Base-by-base conservation (phyloP, 2,329 filamentous ascomycete genomes). In the Fusarium sp. region DNA sequence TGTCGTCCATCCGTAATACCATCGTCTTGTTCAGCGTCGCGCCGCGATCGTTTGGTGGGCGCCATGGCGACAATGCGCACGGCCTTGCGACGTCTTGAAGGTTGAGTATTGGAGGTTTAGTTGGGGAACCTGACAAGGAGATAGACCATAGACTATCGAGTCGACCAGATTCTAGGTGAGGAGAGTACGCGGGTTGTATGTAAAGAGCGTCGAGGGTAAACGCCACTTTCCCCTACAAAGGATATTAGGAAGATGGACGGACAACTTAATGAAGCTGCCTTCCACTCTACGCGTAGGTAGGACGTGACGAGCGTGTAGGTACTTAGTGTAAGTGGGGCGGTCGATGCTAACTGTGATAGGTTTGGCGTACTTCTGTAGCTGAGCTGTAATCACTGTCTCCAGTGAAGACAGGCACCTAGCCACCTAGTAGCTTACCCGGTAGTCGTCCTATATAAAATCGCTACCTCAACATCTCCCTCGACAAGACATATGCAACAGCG, bases 1-100 rank as follows among this genome's bases (percentile, higher is more conserved):
- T 80, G 75, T n/a, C 75, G 76, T n/a, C 79, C 73, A 18, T 82
- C 76, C 4, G 77, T 72, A 28, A 78, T 66, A 18, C 79, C 78
- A n/a, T 78, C 78, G 19, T 78, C 76, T 52, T 77, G 74, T 18
- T 80, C 78, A 41, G 77, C 74, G 9, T 70, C 76, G 51, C 72
- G 79, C 44, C 82, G 80, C 23, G 80, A 78, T 67, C 85, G 83
- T 76, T 88, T 87, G 25, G 73, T 55, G 7, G 75, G 72, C 48
- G 75, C 66, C 78, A 80, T 80, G 48, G 41, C 48, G 42, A 19
- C 37, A 28, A 55, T 46, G 31, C 59, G 55, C 65, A 59, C 58
- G 58, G 69, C 43, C 56, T 58, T 41, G 45, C 31, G 48, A 44
- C 48, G 41, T 50, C 52, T 52, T 37, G 39, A 53, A 25, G 14